These are phyloP conservation scores for Intubia oerlemansii DNA, from an alignment of 2,329 filamentous ascomycete genomes.

Conservation along the genomic window DNA sequence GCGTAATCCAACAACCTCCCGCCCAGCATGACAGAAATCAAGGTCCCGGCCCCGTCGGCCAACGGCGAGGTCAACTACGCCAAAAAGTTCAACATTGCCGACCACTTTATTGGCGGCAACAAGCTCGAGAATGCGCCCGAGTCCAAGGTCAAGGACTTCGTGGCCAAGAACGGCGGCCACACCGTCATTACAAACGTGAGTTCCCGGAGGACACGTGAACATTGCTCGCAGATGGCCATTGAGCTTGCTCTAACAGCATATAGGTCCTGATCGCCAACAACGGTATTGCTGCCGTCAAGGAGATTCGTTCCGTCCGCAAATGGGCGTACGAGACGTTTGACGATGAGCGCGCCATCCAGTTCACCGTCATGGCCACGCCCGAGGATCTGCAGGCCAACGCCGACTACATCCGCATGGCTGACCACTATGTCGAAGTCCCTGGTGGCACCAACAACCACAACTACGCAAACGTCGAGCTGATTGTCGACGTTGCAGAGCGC, in stretches of 20 bases:
- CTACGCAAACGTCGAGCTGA: constrained; percentile 97
- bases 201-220: too few relatives aligned
- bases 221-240: too few relatives aligned
- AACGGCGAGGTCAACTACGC: constrained; percentile 49
- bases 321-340: constrained; percentile 99
- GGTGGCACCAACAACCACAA: constrained; percentile 99
- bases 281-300: constrained; percentile 97
- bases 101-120: constrained; percentile 96
- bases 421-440: constrained; percentile 97
- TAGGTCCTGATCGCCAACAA: constrained; percentile 99
- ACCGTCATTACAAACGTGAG: constrained; percentile 95
- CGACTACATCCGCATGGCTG: constrained; percentile 98
- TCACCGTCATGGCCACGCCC: constrained; percentile 98
- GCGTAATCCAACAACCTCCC: too few relatives aligned
- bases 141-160: constrained; percentile 90
- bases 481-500: constrained; percentile 94
- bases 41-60: constrained; percentile 15
- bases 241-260: constrained; percentile 3
- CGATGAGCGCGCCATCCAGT: constrained; percentile 94
- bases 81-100: constrained; percentile 60
- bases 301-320: constrained; percentile 97
- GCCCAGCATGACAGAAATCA: constrained; percentile 25
- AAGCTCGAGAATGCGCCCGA: constrained; percentile 60
- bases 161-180: constrained; percentile 72
- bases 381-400: constrained; percentile 95